Conservation (phyloP, 495 filamentous ascomycete species). For the Cercophora samala region DNA sequence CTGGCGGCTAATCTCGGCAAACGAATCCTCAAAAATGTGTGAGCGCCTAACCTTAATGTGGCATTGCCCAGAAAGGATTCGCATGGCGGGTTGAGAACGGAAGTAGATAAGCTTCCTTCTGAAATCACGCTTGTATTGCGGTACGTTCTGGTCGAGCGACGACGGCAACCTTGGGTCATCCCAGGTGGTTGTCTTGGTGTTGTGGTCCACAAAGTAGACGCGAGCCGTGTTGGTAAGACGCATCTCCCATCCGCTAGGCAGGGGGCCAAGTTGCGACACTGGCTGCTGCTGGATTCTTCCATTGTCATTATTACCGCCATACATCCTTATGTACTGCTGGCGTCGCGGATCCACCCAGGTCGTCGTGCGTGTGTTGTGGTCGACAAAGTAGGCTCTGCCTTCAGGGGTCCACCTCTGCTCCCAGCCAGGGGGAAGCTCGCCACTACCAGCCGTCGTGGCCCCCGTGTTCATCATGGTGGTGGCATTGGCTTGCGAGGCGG, state of each 20-base stretch:
- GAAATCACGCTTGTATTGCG: slow-evolving; percentile 99
- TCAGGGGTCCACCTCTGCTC: slow-evolving; percentile 94
- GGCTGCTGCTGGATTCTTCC: slow-evolving; percentile 96
- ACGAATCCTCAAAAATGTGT: slow-evolving; percentile 98
- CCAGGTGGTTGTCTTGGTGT: slow-evolving; percentile 99
- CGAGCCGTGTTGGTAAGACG: slow-evolving; percentile 94
- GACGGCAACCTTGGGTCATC: slow-evolving; percentile 94
- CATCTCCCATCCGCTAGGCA: slow-evolving; percentile 99
- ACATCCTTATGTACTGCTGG: slow-evolving; percentile 98
- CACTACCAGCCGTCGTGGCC: slow-evolving; percentile 89
- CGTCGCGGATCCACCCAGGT: slow-evolving; percentile 99
- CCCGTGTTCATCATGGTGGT: slow-evolving; percentile 92
- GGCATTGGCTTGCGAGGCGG: slow-evolving; percentile 52
- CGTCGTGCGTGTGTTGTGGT: slow-evolving; percentile 97
- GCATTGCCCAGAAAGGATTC: slow-evolving; percentile 93
- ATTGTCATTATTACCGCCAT: slow-evolving; percentile 71
- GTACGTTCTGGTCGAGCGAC: slow-evolving; percentile 95
- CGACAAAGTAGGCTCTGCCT: slow-evolving; percentile 95
- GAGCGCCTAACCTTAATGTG: slow-evolving; percentile 95
- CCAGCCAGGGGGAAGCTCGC: slow-evolving; percentile 93
- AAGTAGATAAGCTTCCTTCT: slow-evolving; percentile 97
- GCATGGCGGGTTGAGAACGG: slow-evolving; percentile 93
- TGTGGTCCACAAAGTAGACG: slow-evolving; percentile 99
- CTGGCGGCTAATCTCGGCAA: slow-evolving; percentile 96
- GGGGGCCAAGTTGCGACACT: slow-evolving; percentile 92